phyloP scores from a whole-genome alignment of 208 protist genomes.

The Crithidia brevicula region DNA sequence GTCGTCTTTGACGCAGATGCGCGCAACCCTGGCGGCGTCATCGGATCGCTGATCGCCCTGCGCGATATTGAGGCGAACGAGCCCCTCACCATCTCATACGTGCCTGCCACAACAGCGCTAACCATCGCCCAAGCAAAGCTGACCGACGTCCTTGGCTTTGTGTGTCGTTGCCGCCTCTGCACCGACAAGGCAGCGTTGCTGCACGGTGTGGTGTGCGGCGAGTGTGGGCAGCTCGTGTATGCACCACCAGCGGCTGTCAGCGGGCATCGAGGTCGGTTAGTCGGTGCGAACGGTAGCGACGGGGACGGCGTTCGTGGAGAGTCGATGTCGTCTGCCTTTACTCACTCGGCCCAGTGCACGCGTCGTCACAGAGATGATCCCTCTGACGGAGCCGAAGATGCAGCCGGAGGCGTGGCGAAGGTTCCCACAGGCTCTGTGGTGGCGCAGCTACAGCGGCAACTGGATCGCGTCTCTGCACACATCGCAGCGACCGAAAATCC shows the following conservation, averaged over 20 bases:
- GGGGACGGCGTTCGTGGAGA: neutral
- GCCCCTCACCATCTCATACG: conserved; percentile 76
- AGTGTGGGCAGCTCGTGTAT: conserved; percentile 55
- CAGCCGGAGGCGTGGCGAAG: neutral
- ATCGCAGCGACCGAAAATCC: neutral
- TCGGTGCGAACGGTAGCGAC: no score
- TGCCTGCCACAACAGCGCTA: conserved; percentile 40
- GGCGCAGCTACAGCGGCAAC: conserved; percentile 5
- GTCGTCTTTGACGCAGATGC: conserved; percentile 23
- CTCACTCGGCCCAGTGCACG: conserved; percentile 14
- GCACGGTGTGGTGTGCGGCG: conserved; percentile 55
- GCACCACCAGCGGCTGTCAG: neutral
- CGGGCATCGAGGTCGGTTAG: no score
- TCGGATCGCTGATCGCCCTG: conserved; percentile 44
- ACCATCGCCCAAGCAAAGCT: conserved; percentile 34
- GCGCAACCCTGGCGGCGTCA: neutral
- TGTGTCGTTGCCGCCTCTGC: conserved; percentile 59
- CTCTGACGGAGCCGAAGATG: neutral
- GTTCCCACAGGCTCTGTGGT: neutral
- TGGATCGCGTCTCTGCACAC: conserved; percentile 9
- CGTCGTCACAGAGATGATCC: neutral
- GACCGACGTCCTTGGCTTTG: conserved; percentile 35
- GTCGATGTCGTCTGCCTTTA: conserved; percentile 8
- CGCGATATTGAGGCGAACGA: conserved; percentile 63
- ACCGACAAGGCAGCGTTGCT: conserved; percentile 36